Conservation (phyloP, 2,329 filamentous ascomycete species). For the Fusarium sp. region DNA sequence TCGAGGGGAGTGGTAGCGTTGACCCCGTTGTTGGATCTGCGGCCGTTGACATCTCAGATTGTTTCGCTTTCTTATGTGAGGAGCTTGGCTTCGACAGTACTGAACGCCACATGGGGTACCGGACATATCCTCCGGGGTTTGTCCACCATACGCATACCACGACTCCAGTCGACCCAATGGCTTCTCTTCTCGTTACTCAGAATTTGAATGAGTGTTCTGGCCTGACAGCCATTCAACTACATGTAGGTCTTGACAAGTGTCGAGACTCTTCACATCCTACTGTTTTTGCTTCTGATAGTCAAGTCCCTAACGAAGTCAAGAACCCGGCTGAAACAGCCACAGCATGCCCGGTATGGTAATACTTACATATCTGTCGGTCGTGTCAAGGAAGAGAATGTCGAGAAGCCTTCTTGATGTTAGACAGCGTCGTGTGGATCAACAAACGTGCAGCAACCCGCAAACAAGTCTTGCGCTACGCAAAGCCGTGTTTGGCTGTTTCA, state of each 20-base stretch:
- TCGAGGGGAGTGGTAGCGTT: background rate
- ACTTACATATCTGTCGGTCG: constrained; percentile 3
- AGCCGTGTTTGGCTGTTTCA: constrained; percentile 28
- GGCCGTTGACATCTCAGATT: constrained; percentile 15
- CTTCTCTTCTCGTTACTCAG: background rate
- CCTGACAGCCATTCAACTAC: background rate
- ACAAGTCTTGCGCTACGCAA: constrained; percentile 4
- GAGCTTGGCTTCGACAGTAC: background rate
- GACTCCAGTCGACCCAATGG: background rate
- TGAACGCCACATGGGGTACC: constrained; percentile 3
- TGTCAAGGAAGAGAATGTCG: background rate
- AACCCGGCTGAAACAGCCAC: constrained; percentile 26
- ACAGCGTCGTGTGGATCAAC: constrained; percentile 32
- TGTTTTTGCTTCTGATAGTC: constrained; percentile 4
- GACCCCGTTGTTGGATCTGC: constrained; percentile 16
- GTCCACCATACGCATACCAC: constrained; percentile 7
- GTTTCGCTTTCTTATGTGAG: background rate
- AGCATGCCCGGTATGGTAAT: background rate
- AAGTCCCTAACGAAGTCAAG: background rate
- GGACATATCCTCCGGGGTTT: constrained; percentile 2
- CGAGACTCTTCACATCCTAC: background rate
- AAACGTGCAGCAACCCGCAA: constrained; percentile 37
- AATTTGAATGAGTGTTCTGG: background rate
- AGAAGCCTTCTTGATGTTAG: constrained; percentile 7
- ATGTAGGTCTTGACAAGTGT: background rate